Evolutionary conservation across 1,284 basidiomycete species (phyloP).

Genomic region (Golubevia pallescens): DNA sequence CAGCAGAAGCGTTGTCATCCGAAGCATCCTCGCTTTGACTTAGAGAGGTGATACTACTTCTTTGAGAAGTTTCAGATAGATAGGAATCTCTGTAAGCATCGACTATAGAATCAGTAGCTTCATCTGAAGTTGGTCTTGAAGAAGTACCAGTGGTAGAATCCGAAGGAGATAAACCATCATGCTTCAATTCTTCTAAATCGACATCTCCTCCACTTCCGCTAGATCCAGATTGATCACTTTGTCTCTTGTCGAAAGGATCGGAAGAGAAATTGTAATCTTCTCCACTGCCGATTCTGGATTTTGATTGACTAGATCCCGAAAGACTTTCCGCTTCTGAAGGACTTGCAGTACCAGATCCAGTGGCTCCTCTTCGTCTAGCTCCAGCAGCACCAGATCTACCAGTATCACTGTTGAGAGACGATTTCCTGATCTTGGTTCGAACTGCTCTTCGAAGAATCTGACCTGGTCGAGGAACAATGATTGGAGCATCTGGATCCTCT

Average conservation of each 20-base stretch:
- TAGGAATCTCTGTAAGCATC: constrained; percentile 48
- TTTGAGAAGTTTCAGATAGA: constrained; percentile 38
- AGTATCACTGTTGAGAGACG: constrained; percentile 31
- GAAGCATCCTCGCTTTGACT: constrained; percentile 17
- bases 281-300: constrained; percentile 2
- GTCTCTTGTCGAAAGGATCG: constrained; percentile 20
- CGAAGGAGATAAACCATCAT: background rate
- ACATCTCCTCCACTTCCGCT: constrained; percentile 21
- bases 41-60: constrained; percentile 38
- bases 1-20: background rate
- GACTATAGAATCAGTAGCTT: constrained; percentile 41
- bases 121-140: constrained; percentile 34
- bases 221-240: constrained; percentile 35
- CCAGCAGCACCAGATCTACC: constrained; percentile 1
- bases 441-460: constrained; percentile 53
- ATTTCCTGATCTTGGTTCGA: constrained; percentile 52
- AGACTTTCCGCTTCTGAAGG: constrained; percentile 1
- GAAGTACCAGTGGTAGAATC: background rate
- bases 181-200: background rate
- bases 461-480: constrained; percentile 53
- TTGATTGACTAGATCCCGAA: constrained; percentile 8
- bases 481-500: constrained; percentile 44
- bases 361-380: constrained; percentile 7
- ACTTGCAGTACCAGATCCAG: background rate
- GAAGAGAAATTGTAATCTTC: constrained; percentile 12